Base-by-base conservation (phyloP, 164 flowering plant genomes). In the Dillenia suffruticosa region DNA sequence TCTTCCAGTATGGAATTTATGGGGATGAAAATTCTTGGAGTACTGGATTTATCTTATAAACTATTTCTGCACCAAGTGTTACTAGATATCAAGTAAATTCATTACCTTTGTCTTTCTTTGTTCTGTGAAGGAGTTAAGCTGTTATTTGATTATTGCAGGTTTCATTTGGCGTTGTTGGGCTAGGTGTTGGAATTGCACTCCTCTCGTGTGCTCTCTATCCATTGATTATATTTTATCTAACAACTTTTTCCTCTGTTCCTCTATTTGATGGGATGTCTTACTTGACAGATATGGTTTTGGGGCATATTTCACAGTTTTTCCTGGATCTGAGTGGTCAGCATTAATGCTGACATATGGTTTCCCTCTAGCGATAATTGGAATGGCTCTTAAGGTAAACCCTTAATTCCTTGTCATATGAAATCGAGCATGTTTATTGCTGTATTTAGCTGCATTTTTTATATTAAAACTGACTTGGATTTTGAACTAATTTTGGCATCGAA, bases 251-350 rank as follows among this genome's bases (percentile, higher is more conserved):
- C 13, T 13, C 7, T 48, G 1, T 9, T 13, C 51, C 56, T 51
- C 22, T 19, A n/a, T 9, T 40, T 32, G 47, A 8, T 15, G 55
- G 55, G 13, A 45, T 62, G 1, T 10, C 11, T 51, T 60, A 9
- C 26, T 49, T 10, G 70, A 56, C 77, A 91, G 98, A 55, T 94
- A 91, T 76, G 99, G 99, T 47, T 94, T 94, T 77, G 97, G 96
- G 58, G 99, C 99, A 15, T 94, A 94, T 66, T 94, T 94, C 71
- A 94, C 81, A 74, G 79, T 91, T 58, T 87, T 94, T 19, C 97
- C 97, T 10, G 97, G 98, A 56, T 84, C 98, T 45, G 97, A 87
- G 63, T 94, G 98, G 98, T 94, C 98, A 3, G 98, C 98, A 1
- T 9, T 94, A 13, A 94, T 94, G 98, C 79, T 94, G 16, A 94